phyloP scores from a whole-genome alignment of 805 yeast genomes.

The Priceomyces fermenticarens region DNA sequence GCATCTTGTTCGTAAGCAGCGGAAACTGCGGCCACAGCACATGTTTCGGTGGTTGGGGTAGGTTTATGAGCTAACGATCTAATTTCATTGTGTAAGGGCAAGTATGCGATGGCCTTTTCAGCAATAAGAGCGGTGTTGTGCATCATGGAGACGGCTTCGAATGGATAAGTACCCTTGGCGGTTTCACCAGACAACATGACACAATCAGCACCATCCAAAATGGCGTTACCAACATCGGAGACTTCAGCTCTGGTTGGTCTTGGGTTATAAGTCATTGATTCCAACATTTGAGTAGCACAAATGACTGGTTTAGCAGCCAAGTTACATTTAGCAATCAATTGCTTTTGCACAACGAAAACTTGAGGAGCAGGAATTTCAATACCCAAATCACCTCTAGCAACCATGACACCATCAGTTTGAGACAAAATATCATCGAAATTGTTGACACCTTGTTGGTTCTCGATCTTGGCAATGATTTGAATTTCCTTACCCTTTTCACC shows the following conservation, averaged over 20 bases:
- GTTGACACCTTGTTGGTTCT: slow-evolving; percentile 99
- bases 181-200: slow-evolving; percentile 99
- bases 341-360: slow-evolving; percentile 98
- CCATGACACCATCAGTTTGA: slow-evolving; percentile 99
- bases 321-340: slow-evolving; percentile 98
- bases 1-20: slow-evolving; percentile 96
- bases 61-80: slow-evolving; percentile 84
- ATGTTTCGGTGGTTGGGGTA: slow-evolving; percentile 90
- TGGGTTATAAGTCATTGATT: slow-evolving; percentile 99
- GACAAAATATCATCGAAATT: slow-evolving; percentile 94
- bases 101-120: slow-evolving; percentile 94
- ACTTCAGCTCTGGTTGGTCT: slow-evolving; percentile 99
- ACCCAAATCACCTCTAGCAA: slow-evolving; percentile 99
- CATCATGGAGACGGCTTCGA: slow-evolving; percentile 98
- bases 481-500: slow-evolving; percentile 97
- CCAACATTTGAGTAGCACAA: slow-evolving; percentile 99
- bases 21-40: slow-evolving; percentile 95
- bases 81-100: slow-evolving; percentile 78
- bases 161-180: slow-evolving; percentile 98
- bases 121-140: slow-evolving; percentile 95
- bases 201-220: slow-evolving; percentile 99
- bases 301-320: slow-evolving; percentile 99
- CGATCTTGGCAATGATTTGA: slow-evolving; percentile 96
- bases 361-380: slow-evolving; percentile 99
- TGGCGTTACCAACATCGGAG: slow-evolving; percentile 98